These are phyloP conservation scores for Puccinia horiana DNA, from an alignment of 1,284 basidiomycete genomes.

Conservation along the genomic window DNA sequence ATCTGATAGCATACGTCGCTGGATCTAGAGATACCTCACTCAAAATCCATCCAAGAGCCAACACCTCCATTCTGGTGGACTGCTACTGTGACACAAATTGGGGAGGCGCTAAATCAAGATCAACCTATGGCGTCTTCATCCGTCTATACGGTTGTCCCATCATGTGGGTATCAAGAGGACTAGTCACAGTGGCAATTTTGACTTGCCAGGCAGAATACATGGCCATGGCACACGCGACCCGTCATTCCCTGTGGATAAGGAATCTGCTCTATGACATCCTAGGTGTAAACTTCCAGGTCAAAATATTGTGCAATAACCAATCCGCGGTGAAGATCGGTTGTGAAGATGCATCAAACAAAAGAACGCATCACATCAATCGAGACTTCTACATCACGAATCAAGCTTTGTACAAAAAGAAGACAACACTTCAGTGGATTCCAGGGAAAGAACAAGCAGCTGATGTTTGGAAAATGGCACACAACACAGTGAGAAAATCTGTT, in stretches of 20 bases:
- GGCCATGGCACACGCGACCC: neutral
- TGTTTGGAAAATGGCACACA: too few species aligned
- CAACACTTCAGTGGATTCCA: neutral
- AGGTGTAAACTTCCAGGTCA: too few species aligned
- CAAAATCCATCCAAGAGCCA: neutral
- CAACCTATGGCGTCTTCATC: neutral
- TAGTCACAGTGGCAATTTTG: neutral
- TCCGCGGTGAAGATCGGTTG: neutral
- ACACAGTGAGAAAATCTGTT: too few species aligned
- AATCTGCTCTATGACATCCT: slow-evolving; percentile 7
- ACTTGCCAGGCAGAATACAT: slow-evolving; percentile 24
- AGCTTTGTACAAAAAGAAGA: neutral
- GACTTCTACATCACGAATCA: slow-evolving; percentile 26
- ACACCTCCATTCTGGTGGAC: neutral
- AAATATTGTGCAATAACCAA: neutral
- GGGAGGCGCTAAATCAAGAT: slow-evolving; percentile 7
- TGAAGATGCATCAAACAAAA: neutral
- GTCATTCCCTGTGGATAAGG: slow-evolving; percentile 4
- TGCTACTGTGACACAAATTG: neutral
- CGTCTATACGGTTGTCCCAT: neutral
- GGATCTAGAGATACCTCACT: neutral
- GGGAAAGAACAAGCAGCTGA: neutral
- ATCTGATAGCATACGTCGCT: neutral
- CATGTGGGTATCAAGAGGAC: neutral
- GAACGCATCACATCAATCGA: neutral